Evolutionary conservation across 345 rosid genomes (phyloP).

Genomic region (Adansonia digitata): DNA sequence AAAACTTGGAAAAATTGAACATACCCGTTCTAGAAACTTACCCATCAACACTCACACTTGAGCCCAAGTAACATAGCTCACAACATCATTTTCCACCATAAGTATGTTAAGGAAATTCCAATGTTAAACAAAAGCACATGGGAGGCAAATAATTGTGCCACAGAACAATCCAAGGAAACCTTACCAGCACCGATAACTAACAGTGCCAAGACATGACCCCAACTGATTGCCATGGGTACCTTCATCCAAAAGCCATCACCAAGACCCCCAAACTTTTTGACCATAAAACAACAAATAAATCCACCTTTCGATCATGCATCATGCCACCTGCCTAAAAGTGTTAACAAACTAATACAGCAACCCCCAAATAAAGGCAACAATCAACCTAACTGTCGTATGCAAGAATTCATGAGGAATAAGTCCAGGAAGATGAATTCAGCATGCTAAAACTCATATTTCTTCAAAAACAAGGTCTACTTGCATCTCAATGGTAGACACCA

Average conservation of each 20-base stretch:
- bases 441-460: not conserved
- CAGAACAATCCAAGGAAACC: not conserved
- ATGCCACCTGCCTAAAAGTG: not conserved
- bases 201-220: not conserved
- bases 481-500: not conserved
- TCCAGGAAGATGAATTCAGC: not conserved
- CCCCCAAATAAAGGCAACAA: not conserved
- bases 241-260: not conserved
- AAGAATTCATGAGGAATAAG: not conserved
- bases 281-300: not conserved
- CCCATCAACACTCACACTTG: no score
- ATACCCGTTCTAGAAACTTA: no score
- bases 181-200: not conserved
- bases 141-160: not conserved
- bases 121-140: not conserved
- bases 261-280: not conserved
- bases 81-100: not conserved
- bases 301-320: not conserved
- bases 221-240: not conserved
- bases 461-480: not conserved
- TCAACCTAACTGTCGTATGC: not conserved
- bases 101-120: not conserved
- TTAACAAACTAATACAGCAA: not conserved
- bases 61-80: not conserved
- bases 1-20: no score